Evolutionary conservation across 225 moss, liverwort and hornwort species (phyloP), one percentile per base, ranked within the genome.

Genomic region (Marchantia polymorpha): DNA sequence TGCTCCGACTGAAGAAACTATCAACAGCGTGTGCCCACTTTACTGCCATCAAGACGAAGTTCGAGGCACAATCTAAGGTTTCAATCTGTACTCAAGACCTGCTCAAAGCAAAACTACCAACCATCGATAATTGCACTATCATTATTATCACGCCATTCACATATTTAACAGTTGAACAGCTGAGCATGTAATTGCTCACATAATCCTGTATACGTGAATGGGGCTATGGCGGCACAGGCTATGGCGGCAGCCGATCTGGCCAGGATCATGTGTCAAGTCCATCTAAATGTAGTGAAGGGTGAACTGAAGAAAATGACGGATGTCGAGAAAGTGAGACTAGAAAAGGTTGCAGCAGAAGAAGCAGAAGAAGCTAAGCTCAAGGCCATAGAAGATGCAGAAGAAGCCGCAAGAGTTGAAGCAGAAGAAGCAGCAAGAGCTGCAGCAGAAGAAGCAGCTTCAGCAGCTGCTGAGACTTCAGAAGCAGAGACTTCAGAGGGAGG

Each of bases 241-340:
- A 78, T 88, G 82, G 87, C 87, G 52, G 72, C 78, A 20, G 87
- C 84, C 59, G 81, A 88, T 75, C 78, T 88, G 75, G 80, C 84
- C 52, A 81, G 75, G 52, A 83, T 88, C 31, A 81, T 88, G 75
- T 80, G 82, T 0, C 30, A 65, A 10, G 83, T 88, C 20, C 80
- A 67, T 49, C 17, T 79, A 19, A 85, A 83, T 17, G 83, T 84
- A 12, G 74, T 54, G 6, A 13, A 20, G 51, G 85, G 77, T 63
- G 84, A 88, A 27, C 59, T 85, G 39, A 83, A 80, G 69, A 83
- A 85, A 49, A 56, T 81, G 6, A 83, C 74, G 10, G 87, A 80
- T 54, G 78, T 64, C 3, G 87, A 88, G 73, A 50, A 74, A 20
- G 54, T 49, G 0, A 80, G 85, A 49, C 81, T 83, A 49, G 84